phyloP scores from a whole-genome alignment of 2,329 filamentous ascomycete genomes.

The Xylariaceae sp. region DNA sequence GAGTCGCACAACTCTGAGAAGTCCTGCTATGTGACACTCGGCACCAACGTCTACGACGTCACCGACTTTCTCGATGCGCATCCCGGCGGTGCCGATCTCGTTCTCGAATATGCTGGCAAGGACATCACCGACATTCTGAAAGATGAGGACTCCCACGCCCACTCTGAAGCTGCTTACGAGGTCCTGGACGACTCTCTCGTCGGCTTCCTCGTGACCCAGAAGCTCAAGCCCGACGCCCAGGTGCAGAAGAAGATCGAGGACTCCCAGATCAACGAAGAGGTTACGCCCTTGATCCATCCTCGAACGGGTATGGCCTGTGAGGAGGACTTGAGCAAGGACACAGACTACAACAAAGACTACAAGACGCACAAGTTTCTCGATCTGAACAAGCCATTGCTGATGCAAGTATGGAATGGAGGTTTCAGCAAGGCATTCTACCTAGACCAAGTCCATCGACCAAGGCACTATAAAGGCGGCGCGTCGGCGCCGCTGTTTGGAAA shows the following conservation, averaged over 20 bases:
- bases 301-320: slow-evolving; percentile 86
- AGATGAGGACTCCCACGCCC: slow-evolving; percentile 77
- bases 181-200: slow-evolving; percentile 84
- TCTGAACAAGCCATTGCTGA: slow-evolving; percentile 76
- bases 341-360: slow-evolving; percentile 73
- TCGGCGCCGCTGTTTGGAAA: slow-evolving; percentile 96
- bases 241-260: slow-evolving; percentile 33
- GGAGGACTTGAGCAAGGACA: slow-evolving; percentile 84
- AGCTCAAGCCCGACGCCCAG: slow-evolving; percentile 41
- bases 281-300: slow-evolving; percentile 43
- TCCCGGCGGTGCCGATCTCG: slow-evolving; percentile 83
- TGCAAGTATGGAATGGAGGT: slow-evolving; percentile 83
- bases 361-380: slow-evolving; percentile 93
- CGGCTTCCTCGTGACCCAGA: slow-evolving; percentile 70
- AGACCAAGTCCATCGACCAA: slow-evolving; percentile 90
- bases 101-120: slow-evolving; percentile 86
- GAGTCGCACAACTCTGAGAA: slow-evolving; percentile 73
- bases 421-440: slow-evolving; percentile 97
- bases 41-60: slow-evolving; percentile 89
- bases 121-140: slow-evolving; percentile 81
- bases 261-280: slow-evolving; percentile 34
- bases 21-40: slow-evolving; percentile 91
- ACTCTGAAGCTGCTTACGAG: slow-evolving; percentile 93
- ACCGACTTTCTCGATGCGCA: slow-evolving; percentile 89
- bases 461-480: slow-evolving; percentile 90